Conservation (phyloP, 352 stramenopile species). For the Globisporangium radiosum region DNA sequence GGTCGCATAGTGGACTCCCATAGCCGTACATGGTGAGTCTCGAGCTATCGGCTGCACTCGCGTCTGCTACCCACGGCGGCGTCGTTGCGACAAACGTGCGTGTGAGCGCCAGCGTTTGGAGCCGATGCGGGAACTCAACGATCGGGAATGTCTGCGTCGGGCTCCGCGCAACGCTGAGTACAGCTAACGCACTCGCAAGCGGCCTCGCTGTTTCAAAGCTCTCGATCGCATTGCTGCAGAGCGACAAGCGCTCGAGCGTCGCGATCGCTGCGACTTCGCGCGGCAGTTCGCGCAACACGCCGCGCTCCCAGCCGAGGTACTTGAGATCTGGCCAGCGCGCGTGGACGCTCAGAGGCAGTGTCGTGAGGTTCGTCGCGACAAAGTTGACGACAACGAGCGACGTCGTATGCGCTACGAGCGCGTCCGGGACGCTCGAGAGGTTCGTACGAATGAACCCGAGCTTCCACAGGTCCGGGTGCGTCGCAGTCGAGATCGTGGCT, state of each 20-base stretch:
- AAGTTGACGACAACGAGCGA: conserved; percentile 1
- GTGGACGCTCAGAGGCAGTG: neutral
- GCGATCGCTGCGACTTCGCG: neutral
- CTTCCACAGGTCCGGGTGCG: neutral
- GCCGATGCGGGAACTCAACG: neutral
- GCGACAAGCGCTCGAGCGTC: neutral
- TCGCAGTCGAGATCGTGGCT: conserved; percentile 4
- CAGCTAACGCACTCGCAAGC: neutral
- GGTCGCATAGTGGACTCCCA: neutral
- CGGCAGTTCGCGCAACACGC: neutral
- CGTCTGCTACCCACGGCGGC: neutral
- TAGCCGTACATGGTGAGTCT: neutral
- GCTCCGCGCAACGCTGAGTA: neutral
- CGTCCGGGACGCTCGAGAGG: neutral
- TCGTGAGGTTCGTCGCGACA: conserved; percentile 1
- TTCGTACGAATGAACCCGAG: neutral
- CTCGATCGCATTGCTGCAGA: neutral
- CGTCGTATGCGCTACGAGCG: neutral
- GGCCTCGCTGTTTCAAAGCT: neutral
- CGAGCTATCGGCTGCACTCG: neutral
- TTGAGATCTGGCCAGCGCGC: neutral
- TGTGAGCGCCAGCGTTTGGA: neutral
- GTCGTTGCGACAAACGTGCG: neutral
- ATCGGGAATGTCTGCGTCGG: neutral
- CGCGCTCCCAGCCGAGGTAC: neutral